Evolutionary conservation across 345 rosid species (phyloP), one percentile per base, ranked within the genome.

Genomic region (Raphanus raphanistrum): DNA sequence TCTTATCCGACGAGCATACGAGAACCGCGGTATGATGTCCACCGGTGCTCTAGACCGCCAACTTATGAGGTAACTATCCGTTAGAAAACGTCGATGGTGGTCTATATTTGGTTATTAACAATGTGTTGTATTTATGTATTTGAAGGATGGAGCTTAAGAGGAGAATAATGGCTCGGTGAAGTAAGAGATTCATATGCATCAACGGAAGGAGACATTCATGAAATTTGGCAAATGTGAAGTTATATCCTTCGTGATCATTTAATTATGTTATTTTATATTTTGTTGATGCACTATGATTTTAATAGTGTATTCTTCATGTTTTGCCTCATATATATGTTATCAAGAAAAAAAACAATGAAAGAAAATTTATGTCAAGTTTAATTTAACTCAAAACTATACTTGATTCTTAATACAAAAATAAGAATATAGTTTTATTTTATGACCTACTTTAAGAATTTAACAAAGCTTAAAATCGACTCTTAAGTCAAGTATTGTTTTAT

Each of bases 1-100:
- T 57, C 88, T 94, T 62, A 80, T 94, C 1, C 80, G 98, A 79
- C 79, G 98, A 66, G 97, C 97, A 6, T 97, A 94, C 72, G 98
- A 94, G 86, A 94, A 94, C 27, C 86, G 92, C 41, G 98, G 98
- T 41, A 71, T 92, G 26, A 77, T 94, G 62, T 80, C 95, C 1
- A 73, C 97, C 52, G 84, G 97, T 2, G 68, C 73, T 63, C 85
- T 88, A 12, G 98, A 94, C 72, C 84, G 95, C 65, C 72, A 79
- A 60, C 95, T 94, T 66, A 83, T 89, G 84, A 86, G 90, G 96
- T 88, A 78, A 71, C 17, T 50, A 50, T 5, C 5, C 48, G 4
- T 3, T n/a, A 6, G 59, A 27, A 63, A 33, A 68, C 4, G 8
- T 38, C 7, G 27, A 10, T 38, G 72, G 36, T 9, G n/a, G 41